Conservation (phyloP, 805 yeast genomes). For the Myxozyma vanderwaltii region DNA sequence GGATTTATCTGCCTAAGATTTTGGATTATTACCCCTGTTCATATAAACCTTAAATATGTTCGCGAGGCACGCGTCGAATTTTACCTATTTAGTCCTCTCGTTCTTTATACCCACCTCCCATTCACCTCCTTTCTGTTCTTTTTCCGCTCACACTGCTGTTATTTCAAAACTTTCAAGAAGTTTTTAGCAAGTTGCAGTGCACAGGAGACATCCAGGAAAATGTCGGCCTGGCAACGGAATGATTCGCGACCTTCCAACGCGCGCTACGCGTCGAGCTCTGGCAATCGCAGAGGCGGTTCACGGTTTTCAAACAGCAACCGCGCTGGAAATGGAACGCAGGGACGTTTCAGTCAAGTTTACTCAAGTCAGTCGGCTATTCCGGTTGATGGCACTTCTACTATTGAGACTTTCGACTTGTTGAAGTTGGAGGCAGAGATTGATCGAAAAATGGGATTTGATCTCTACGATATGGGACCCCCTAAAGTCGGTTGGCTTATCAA, state of each 20-base stretch:
- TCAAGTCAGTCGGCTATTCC: constrained; percentile 9
- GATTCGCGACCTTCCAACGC: constrained; percentile 18
- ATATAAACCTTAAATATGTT: neutral
- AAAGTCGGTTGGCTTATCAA: constrained; percentile 89
- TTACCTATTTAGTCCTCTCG: no score
- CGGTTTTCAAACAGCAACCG: neutral
- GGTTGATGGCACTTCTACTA: constrained; percentile 16
- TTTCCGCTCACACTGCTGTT: neutral
- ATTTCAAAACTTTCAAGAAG: neutral
- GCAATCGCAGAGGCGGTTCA: constrained; percentile 10
- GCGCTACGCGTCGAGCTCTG: constrained; percentile 7
- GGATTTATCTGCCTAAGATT: neutral
- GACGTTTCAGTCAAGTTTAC: neutral
- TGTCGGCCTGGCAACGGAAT: neutral
- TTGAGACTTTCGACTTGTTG: constrained; percentile 2
- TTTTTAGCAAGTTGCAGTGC: neutral
- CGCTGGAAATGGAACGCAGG: neutral
- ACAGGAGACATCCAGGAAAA: neutral
- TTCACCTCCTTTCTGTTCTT: no score
- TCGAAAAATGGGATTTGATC: constrained; percentile 81
- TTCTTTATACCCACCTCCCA: no score
- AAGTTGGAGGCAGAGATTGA: constrained; percentile 61
- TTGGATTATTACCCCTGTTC: neutral
- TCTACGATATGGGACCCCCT: constrained; percentile 69
- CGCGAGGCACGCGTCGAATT: constrained; percentile 1